These are phyloP conservation scores for Paxillus ammoniavirescens DNA, from an alignment of 768 basidiomycete species.

Conservation along the genomic window DNA sequence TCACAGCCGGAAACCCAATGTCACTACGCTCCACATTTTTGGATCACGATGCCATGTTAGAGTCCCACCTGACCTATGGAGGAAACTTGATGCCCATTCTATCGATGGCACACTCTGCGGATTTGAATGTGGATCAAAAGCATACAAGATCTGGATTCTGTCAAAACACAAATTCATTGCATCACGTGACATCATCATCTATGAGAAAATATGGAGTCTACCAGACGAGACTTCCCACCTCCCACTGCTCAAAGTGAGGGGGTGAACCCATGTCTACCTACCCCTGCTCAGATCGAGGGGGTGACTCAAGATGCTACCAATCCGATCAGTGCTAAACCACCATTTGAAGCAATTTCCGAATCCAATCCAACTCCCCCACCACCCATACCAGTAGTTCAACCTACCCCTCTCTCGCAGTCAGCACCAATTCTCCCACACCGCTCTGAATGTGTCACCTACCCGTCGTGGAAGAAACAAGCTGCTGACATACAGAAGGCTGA, in stretches of 20 bases:
- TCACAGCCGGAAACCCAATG: slow-evolving; percentile 20
- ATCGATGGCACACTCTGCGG: background rate
- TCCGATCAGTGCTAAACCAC: background rate
- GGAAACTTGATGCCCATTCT: slow-evolving; percentile 11
- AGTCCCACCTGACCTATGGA: background rate
- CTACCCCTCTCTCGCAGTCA: background rate
- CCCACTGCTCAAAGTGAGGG: too few relatives aligned
- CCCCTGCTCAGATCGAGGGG: background rate
- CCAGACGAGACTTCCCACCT: background rate
- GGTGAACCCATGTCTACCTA: too few relatives aligned
- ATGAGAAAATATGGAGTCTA: background rate
- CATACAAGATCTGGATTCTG: slow-evolving; percentile 3
- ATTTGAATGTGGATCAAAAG: slow-evolving; percentile 2
- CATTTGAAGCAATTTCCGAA: too few relatives aligned
- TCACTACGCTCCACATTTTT: slow-evolving; percentile 21
- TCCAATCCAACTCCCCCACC: too few relatives aligned
- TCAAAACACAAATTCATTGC: slow-evolving; percentile 3
- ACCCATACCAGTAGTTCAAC: too few relatives aligned
- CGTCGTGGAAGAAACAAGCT: slow-evolving; percentile 7
- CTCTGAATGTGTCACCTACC: background rate
- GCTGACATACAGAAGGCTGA: slow-evolving; percentile 1
- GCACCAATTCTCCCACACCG: background rate
- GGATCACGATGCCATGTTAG: slow-evolving; percentile 12
- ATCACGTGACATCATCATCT: slow-evolving; percentile 2
- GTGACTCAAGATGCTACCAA: background rate